Conservation (phyloP, 352 stramenopile species). For the Pilasporangium apinafurcum region DNA sequence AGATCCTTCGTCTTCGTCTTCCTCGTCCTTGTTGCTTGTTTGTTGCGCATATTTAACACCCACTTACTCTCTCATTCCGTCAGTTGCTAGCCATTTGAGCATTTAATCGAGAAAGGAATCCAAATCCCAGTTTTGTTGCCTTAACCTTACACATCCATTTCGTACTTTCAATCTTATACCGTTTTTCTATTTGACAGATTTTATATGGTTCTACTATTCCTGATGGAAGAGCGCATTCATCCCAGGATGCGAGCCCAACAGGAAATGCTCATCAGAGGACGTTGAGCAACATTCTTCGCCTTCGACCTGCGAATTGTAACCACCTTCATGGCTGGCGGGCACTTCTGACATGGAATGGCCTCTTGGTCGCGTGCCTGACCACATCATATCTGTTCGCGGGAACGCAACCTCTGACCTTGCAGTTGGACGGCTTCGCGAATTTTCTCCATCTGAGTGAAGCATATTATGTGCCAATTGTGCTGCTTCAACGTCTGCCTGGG, state of each 20-base stretch:
- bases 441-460: conserved; percentile 1
- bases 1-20: too few relatives aligned
- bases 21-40: too few relatives aligned
- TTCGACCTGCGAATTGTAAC: conserved; percentile 28
- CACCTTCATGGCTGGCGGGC: conserved; percentile 11
- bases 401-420: neutral
- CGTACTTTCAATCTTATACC: too few relatives aligned
- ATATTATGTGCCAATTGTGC: too few relatives aligned
- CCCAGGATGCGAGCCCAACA: conserved; percentile 8
- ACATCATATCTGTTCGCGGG: neutral
- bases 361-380: conserved; percentile 4
- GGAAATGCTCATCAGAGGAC: conserved; percentile 18
- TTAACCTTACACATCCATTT: too few relatives aligned
- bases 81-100: too few relatives aligned
- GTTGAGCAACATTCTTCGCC: conserved; percentile 35
- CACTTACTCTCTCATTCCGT: neutral
- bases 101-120: too few relatives aligned
- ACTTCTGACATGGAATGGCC: conserved; percentile 42
- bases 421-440: neutral
- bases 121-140: too few relatives aligned
- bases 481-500: too few relatives aligned
- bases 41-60: conserved; percentile 37
- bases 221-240: conserved; percentile 6
- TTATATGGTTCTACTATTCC: too few relatives aligned
- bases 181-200: too few relatives aligned